Percentiles rank a stretch among this genome's conserved stretches.
Conservation (phyloP, 352 stramenopile genomes). For the Phytophthora melonis region DNA sequence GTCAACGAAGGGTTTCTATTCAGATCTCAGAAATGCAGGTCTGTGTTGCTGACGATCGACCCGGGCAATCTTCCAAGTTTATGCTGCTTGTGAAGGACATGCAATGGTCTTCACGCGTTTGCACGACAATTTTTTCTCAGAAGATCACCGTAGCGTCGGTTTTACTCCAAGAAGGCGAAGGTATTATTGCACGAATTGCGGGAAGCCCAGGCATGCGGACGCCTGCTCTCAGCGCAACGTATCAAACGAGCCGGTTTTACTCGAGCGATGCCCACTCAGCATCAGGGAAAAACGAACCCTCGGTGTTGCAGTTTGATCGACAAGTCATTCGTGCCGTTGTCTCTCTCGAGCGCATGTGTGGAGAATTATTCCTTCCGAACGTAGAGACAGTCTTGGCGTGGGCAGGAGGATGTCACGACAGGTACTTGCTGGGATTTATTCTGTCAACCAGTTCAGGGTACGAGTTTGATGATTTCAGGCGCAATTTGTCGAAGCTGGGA, state of each 20-base stretch:
- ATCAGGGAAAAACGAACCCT: slow-evolving; percentile 10
- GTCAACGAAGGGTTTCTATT: slow-evolving; percentile 40
- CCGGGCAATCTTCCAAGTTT: slow-evolving; percentile 29
- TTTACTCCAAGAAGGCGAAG: slow-evolving; percentile 43
- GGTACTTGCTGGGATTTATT: slow-evolving; percentile 70
- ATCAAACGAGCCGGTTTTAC: slow-evolving; percentile 56
- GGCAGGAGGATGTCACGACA: slow-evolving; percentile 48
- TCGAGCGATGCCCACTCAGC: slow-evolving; percentile 17
- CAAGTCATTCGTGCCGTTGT: slow-evolving; percentile 34
- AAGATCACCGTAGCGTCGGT: slow-evolving; percentile 40
- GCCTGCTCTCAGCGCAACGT: slow-evolving; percentile 55
- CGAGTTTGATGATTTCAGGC: slow-evolving; percentile 55
- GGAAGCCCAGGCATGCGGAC: slow-evolving; percentile 48
- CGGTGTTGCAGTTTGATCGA: slow-evolving; percentile 33
- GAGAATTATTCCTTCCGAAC: slow-evolving; percentile 56
- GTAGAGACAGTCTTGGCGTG: slow-evolving; percentile 52
- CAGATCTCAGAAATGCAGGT: slow-evolving; percentile 44
- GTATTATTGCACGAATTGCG: slow-evolving; percentile 45
- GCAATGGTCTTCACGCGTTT: slow-evolving; percentile 44
- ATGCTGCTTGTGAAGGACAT: slow-evolving; percentile 44
- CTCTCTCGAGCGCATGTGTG: slow-evolving; percentile 43
- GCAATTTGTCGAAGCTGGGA: slow-evolving; percentile 64
- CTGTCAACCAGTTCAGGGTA: slow-evolving; percentile 76
- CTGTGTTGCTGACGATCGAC: slow-evolving; percentile 40
- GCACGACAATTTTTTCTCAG: slow-evolving; percentile 44